Evolutionary conservation across 768 basidiomycete species (phyloP).

Genomic region (Tremella fuciformis): DNA sequence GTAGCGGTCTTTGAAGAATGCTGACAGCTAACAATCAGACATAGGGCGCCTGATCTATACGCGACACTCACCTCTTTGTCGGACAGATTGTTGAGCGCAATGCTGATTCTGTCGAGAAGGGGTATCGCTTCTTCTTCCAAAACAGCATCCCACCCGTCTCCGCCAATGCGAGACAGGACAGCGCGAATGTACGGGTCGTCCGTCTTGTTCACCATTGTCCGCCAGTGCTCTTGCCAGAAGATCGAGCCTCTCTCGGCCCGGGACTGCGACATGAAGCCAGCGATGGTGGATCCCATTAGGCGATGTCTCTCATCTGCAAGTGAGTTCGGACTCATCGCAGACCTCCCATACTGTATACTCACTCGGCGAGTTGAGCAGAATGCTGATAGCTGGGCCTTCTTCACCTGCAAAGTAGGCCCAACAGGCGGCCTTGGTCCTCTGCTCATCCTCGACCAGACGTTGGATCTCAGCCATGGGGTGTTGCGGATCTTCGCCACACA

Average conservation of each 20-base stretch:
- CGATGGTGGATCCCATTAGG: slow-evolving; percentile 40
- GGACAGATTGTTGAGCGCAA: slow-evolving; percentile 42
- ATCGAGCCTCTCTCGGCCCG: slow-evolving; percentile 22
- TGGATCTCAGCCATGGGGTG: slow-evolving; percentile 14
- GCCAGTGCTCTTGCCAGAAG: slow-evolving; percentile 43
- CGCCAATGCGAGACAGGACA: slow-evolving; percentile 40
- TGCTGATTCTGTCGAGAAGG: slow-evolving; percentile 41
- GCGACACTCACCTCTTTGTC: slow-evolving; percentile 39
- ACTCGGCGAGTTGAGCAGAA: slow-evolving; percentile 42
- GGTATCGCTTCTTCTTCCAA: slow-evolving; percentile 43
- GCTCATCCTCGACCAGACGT: slow-evolving; percentile 24
- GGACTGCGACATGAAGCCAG: slow-evolving; percentile 33
- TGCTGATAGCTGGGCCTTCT: slow-evolving; percentile 37
- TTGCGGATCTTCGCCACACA: slow-evolving; percentile 7
- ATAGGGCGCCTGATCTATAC: neutral
- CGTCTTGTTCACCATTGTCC: slow-evolving; percentile 30
- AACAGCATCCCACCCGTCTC: slow-evolving; percentile 45
- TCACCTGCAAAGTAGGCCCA: slow-evolving; percentile 48
- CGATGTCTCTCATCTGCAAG: slow-evolving; percentile 40
- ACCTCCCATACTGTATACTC: neutral
- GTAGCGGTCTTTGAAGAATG: slow-evolving; percentile 38
- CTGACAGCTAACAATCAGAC: slow-evolving; percentile 23
- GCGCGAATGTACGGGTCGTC: slow-evolving; percentile 49
- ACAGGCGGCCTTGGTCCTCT: slow-evolving; percentile 47
- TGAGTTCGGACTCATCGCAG: neutral